These are phyloP conservation scores for Syncephalastrum contaminatum DNA, from an alignment of 371 early-diverging fungal genomes.

Conservation along the genomic window DNA sequence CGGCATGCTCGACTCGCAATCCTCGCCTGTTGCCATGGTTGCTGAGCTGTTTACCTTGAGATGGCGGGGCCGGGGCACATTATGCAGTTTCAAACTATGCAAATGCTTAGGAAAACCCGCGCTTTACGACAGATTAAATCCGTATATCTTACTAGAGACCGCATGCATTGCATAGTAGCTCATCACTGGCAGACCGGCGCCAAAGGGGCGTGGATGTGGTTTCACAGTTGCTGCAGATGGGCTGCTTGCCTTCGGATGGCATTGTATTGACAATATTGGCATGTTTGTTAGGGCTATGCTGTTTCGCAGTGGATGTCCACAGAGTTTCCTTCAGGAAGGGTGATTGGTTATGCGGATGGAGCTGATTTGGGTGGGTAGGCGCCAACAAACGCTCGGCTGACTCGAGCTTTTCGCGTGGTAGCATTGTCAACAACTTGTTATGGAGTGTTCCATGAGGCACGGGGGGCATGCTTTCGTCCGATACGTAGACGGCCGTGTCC, in stretches of 20 bases:
- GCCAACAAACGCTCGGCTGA: conserved; percentile 10
- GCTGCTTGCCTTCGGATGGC: conserved; percentile 25
- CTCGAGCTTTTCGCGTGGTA: conserved; percentile 34
- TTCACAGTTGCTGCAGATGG: conserved; percentile 82
- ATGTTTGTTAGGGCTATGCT: background rate
- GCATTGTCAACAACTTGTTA: conserved; percentile 15
- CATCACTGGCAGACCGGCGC: conserved; percentile 85
- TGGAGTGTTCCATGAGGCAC: conserved; percentile 15
- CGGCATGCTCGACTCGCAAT: conserved; percentile 15
- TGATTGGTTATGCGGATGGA: conserved; percentile 13
- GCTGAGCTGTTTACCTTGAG: conserved; percentile 20
- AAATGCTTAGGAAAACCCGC: too few relatives aligned
- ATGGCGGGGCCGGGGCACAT: conserved; percentile 61
- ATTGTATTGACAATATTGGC: conserved; percentile 12
- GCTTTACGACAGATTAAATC: too few relatives aligned
- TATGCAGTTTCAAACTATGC: conserved; percentile 70
- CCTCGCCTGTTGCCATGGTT: conserved; percentile 4
- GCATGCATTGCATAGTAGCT: conserved; percentile 94
- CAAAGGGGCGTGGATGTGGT: conserved; percentile 93
- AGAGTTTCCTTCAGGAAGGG: conserved; percentile 1
- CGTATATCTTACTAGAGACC: conserved; percentile 89
- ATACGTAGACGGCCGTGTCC: conserved; percentile 14
- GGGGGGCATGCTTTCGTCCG: conserved; percentile 18
- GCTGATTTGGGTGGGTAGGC: conserved; percentile 9
- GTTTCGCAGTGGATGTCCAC: too few relatives aligned